Conservation (phyloP, 257 asterid species). For the Solanum arcanum region DNA sequence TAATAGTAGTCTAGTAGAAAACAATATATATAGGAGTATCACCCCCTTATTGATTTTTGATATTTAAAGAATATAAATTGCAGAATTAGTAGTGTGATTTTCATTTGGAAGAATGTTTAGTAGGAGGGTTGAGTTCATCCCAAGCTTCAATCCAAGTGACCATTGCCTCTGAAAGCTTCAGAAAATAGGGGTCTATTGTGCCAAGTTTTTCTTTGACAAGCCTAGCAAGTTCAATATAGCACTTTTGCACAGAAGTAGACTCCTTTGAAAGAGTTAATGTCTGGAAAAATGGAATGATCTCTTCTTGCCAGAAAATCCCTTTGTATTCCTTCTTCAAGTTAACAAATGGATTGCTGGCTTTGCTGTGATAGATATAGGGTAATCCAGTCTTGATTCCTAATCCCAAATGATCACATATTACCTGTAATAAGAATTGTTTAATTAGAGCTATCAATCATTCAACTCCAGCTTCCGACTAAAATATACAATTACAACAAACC, state of each 20-base stretch:
- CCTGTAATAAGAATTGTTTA: slow-evolving; percentile 11
- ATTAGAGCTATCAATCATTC: not conserved
- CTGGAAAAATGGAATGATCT: not conserved
- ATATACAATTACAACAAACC: slow-evolving; percentile 33
- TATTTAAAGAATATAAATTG: not conserved
- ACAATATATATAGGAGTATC: not conserved
- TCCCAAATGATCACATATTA: not conserved
- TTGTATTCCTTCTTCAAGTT: not conserved
- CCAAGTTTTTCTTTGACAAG: slow-evolving; percentile 71
- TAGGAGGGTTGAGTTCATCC: slow-evolving; percentile 61
- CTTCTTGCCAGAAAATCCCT: not conserved
- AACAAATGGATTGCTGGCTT: not conserved
- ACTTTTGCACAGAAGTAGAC: slow-evolving; percentile 57
- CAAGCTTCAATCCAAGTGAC: slow-evolving; percentile 84
- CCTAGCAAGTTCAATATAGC: slow-evolving; percentile 51
- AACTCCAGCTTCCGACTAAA: not conserved
- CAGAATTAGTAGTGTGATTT: not conserved
- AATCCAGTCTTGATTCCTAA: not conserved
- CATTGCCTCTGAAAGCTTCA: slow-evolving; percentile 73
- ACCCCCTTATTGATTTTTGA: not conserved
- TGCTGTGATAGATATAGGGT: not conserved
- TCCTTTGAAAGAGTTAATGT: not conserved
- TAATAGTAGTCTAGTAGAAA: not conserved
- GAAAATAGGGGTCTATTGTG: slow-evolving; percentile 46
- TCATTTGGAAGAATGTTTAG: slow-evolving; percentile 7